Evolutionary conservation across 2,329 filamentous ascomycete species (phyloP).

Genomic region (Claviceps quebecensis): DNA sequence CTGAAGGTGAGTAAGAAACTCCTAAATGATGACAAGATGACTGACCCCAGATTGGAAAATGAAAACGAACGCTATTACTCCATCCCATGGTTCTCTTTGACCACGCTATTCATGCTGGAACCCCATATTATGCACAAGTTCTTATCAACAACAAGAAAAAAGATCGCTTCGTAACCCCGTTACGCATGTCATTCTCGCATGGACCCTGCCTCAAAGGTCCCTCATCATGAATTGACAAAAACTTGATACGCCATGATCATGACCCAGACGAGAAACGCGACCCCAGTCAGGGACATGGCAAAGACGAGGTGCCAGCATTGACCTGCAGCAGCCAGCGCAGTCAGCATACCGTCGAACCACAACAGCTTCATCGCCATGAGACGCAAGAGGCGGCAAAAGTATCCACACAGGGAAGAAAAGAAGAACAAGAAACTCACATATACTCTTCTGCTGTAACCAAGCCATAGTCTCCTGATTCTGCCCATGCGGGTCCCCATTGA

Average conservation of each 20-base stretch:
- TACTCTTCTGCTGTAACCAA: constrained; percentile 48
- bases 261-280: constrained; percentile 50
- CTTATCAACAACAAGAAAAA: background rate
- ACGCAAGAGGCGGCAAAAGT: background rate
- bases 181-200: background rate
- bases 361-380: too few species aligned
- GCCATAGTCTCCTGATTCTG: constrained; percentile 42
- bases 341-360: background rate
- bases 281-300: constrained; percentile 45
- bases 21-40: too few species aligned
- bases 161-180: background rate
- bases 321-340: constrained; percentile 23
- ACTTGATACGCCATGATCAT: constrained; percentile 56
- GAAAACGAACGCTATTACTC: background rate
- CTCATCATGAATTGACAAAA: constrained; percentile 30
- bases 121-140: background rate
- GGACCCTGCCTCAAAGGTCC: background rate
- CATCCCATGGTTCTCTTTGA: background rate
- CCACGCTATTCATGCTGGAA: background rate
- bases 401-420: background rate
- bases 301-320: constrained; percentile 53
- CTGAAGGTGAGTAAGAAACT: background rate
- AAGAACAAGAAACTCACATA: constrained; percentile 35
- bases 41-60: too few species aligned
- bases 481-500: constrained; percentile 33